phyloP scores from a whole-genome alignment of 495 filamentous ascomycete species.

The Aspergillus sclerotiicarbonarius region DNA sequence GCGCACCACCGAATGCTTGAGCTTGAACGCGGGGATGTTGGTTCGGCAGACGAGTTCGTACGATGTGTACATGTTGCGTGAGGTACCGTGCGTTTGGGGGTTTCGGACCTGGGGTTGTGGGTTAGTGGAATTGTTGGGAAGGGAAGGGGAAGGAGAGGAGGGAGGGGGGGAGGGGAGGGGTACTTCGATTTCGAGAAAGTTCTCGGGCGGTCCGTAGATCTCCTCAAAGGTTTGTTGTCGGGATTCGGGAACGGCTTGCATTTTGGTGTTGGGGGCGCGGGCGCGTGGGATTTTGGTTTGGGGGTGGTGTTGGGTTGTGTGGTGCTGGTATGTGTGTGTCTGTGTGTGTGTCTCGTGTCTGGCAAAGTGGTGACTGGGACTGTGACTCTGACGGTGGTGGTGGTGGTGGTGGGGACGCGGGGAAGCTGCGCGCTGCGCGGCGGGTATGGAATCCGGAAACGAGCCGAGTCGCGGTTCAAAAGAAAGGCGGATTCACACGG shows the following conservation, averaged over 20 bases:
- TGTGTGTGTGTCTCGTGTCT: neutral
- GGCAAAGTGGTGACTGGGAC: neutral
- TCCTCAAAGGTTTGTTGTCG: conserved; percentile 96
- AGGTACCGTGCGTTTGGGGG: conserved; percentile 91
- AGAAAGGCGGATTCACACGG: too few relatives aligned
- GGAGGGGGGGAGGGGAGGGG: conserved; percentile 10
- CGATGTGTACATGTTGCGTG: conserved; percentile 95
- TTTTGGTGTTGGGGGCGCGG: conserved; percentile 34
- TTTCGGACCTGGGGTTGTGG: conserved; percentile 71
- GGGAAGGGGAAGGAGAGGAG: neutral
- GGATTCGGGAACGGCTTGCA: conserved; percentile 81
- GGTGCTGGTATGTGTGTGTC: neutral
- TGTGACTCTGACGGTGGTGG: neutral
- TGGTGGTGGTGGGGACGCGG: conserved; percentile 6
- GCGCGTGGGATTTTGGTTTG: neutral
- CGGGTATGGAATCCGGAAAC: too few relatives aligned
- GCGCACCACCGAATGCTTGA: conserved; percentile 80
- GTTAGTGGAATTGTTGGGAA: conserved; percentile 12
- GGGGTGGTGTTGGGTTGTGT: neutral
- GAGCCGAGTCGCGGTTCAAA: too few relatives aligned
- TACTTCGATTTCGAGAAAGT: conserved; percentile 98
- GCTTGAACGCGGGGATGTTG: conserved; percentile 98
- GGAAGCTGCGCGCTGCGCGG: neutral
- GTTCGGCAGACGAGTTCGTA: conserved; percentile 97
- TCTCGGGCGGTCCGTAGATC: conserved; percentile 98